These are phyloP conservation scores for Termitomyces sp. DNA, from an alignment of 768 basidiomycete genomes.

Conservation along the genomic window DNA sequence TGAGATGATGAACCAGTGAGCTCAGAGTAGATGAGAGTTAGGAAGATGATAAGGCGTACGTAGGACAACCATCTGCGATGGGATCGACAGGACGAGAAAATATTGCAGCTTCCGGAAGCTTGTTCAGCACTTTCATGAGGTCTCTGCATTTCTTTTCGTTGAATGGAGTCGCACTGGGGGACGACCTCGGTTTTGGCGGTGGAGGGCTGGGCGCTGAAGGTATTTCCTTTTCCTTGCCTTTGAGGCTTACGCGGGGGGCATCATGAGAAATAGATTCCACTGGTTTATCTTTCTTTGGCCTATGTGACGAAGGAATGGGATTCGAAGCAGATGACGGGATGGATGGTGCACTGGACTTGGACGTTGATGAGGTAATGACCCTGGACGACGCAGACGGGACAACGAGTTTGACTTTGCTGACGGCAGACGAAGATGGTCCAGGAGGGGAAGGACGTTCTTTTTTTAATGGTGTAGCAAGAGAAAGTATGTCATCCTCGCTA, in stretches of 20 bases:
- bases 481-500: slow-evolving; percentile 60
- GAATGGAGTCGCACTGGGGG: slow-evolving; percentile 42
- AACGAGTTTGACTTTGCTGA: slow-evolving; percentile 18
- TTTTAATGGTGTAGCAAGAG: slow-evolving; percentile 60
- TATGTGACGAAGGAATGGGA: slow-evolving; percentile 15
- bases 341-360: not conserved
- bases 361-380: not conserved
- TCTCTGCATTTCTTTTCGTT: slow-evolving; percentile 85
- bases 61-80: slow-evolving; percentile 79
- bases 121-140: slow-evolving; percentile 55
- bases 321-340: slow-evolving; percentile 12
- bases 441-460: slow-evolving; percentile 45
- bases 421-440: slow-evolving; percentile 26
- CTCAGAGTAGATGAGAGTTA: not conserved
- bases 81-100: slow-evolving; percentile 87
- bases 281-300: slow-evolving; percentile 43
- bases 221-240: slow-evolving; percentile 75
- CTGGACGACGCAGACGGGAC: slow-evolving; percentile 19
- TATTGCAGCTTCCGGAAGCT: slow-evolving; percentile 63
- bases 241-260: slow-evolving; percentile 43
- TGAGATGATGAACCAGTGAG: slow-evolving; percentile 22
- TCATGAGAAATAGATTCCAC: slow-evolving; percentile 21
- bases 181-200: slow-evolving; percentile 35
- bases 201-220: slow-evolving; percentile 24
- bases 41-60: slow-evolving; percentile 47